Conservation (phyloP, 2,329 filamentous ascomycete species). For the Trichoderma koningii region DNA sequence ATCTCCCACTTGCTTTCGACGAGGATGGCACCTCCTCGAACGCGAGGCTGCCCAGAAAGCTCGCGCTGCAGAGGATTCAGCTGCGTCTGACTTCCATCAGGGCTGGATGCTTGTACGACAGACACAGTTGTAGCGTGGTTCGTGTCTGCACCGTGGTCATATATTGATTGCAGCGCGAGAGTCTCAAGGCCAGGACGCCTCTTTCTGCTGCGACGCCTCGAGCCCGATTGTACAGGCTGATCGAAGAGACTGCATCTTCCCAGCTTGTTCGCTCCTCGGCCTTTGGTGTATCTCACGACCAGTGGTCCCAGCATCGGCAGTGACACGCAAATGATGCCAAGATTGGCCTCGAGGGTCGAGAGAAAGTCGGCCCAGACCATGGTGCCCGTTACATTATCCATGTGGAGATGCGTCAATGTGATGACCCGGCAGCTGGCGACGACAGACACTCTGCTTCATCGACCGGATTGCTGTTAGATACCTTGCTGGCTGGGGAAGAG, state of each 20-base stretch:
- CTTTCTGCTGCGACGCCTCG: constrained; percentile 12
- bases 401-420: constrained; percentile 31
- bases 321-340: constrained; percentile 33
- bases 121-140: background rate
- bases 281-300: background rate
- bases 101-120: background rate
- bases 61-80: background rate
- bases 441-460: constrained; percentile 31
- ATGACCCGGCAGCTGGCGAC: constrained; percentile 33
- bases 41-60: background rate
- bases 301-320: constrained; percentile 33
- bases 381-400: constrained; percentile 34
- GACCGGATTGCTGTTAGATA: no score
- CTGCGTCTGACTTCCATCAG: constrained; percentile 9
- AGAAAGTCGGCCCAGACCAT: constrained; percentile 34
- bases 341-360: constrained; percentile 31
- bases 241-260: background rate
- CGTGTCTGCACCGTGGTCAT: constrained; percentile 1
- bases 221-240: background rate
- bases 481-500: background rate
- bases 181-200: background rate
- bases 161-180: constrained; percentile 17
- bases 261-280: background rate
- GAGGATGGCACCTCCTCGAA: background rate
- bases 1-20: constrained; percentile 22